phyloP scores from a whole-genome alignment of 2,329 filamentous ascomycete genomes.

The Dothistroma pini region DNA sequence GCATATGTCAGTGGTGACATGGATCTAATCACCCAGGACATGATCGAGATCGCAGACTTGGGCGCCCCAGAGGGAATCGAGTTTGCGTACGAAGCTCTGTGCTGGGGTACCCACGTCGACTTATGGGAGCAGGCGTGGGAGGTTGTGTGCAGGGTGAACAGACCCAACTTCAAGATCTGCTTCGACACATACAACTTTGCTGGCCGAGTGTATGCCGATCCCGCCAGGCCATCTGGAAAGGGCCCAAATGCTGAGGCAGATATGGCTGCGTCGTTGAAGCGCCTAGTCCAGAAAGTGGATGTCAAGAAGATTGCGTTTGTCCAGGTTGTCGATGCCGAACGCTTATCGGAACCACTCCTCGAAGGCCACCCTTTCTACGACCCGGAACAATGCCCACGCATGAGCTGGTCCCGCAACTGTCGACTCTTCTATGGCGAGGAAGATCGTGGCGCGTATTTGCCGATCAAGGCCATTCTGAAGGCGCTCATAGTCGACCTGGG shows the following conservation, averaged over 20 bases:
- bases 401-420: conserved; percentile 78
- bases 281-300: conserved; percentile 55
- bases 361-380: conserved; percentile 58
- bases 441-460: conserved; percentile 63
- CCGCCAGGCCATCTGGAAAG: conserved; percentile 51
- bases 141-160: conserved; percentile 60
- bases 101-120: conserved; percentile 67
- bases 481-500: conserved; percentile 62
- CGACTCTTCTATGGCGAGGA: conserved; percentile 64
- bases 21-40: conserved; percentile 58
- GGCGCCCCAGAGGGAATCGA: conserved; percentile 58
- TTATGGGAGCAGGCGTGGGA: conserved; percentile 72
- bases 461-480: conserved; percentile 57
- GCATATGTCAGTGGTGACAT: conserved; percentile 52
- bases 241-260: conserved; percentile 54
- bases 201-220: conserved; percentile 67
- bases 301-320: conserved; percentile 68
- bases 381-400: conserved; percentile 56
- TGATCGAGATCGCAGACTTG: conserved; percentile 63
- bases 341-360: conserved; percentile 55
- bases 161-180: conserved; percentile 71
- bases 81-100: conserved; percentile 71
- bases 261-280: conserved; percentile 52
- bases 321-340: conserved; percentile 72
- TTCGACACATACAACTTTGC: conserved; percentile 78